Percentiles rank a stretch among this genome's conserved stretches.
Conservation (phyloP, 2,329 filamentous ascomycete genomes). For the Orbilia oligospora region DNA sequence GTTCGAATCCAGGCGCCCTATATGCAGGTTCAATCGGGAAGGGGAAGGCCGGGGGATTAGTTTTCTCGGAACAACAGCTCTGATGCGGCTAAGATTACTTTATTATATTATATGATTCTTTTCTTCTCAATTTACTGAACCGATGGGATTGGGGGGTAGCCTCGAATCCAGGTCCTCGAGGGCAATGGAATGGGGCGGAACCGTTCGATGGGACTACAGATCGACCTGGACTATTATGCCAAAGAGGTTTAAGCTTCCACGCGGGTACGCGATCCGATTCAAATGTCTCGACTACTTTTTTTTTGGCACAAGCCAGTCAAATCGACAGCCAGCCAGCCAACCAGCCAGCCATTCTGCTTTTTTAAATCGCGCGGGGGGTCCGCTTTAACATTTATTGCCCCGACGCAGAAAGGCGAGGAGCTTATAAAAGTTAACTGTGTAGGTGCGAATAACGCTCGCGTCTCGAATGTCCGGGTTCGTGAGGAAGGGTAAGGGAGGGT, state of each 20-base stretch:
- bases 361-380: constrained; percentile 31
- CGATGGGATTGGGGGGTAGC: neutral
- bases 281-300: constrained; percentile 3
- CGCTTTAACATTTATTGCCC: constrained; percentile 26
- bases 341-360: constrained; percentile 38
- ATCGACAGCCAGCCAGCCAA: neutral
- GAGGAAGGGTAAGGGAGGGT: constrained; percentile 22
- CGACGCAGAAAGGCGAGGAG: constrained; percentile 28
- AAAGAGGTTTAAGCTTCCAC: constrained; percentile 9
- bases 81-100: constrained; percentile 27
- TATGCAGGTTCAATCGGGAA: constrained; percentile 31
- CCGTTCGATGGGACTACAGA: constrained; percentile 3
- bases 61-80: constrained; percentile 18
- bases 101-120: constrained; percentile 16
- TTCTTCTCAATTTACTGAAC: constrained; percentile 21
- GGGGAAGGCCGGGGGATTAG: neutral
- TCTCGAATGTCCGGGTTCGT: constrained; percentile 39
- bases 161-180: neutral
- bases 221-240: constrained; percentile 1
- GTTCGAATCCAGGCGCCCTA: constrained; percentile 15
- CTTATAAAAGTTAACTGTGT: neutral
- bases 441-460: constrained; percentile 17
- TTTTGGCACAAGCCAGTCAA: neutral
- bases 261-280: constrained; percentile 18
- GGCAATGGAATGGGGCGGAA: neutral